Conservation (phyloP, 768 basidiomycete genomes). For the Trametes cubensis region DNA sequence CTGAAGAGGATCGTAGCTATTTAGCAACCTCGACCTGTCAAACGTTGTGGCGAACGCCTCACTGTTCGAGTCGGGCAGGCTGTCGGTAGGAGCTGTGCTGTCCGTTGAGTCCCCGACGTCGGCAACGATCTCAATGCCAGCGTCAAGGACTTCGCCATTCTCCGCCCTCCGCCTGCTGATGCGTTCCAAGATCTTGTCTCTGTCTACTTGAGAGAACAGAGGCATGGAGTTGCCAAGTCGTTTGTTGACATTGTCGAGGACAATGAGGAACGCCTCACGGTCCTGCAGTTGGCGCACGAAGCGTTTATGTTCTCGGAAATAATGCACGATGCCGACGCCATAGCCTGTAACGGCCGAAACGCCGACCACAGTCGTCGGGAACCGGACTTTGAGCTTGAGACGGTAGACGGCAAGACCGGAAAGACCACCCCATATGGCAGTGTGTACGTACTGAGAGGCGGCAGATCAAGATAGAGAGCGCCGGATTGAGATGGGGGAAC, state of each 20-base stretch:
- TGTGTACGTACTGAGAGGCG: constrained; percentile 31
- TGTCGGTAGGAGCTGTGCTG: constrained; percentile 5
- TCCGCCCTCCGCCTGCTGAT: constrained; percentile 16
- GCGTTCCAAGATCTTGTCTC: constrained; percentile 19
- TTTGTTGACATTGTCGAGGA: constrained; percentile 37
- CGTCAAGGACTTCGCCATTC: constrained; percentile 16
- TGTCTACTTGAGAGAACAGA: constrained; percentile 14
- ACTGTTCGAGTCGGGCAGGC: background rate
- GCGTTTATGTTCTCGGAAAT: constrained; percentile 31
- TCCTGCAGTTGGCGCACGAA: constrained; percentile 38
- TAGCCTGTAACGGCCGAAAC: constrained; percentile 34
- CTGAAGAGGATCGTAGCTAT: constrained; percentile 1
- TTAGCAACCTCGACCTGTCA: background rate
- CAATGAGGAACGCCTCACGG: constrained; percentile 35
- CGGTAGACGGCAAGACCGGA: constrained; percentile 31
- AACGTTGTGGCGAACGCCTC: too few species aligned
- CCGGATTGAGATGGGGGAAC: constrained; percentile 24
- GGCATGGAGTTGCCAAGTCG: constrained; percentile 17
- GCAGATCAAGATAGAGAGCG: constrained; percentile 18
- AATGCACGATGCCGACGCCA: constrained; percentile 33
- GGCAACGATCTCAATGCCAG: constrained; percentile 11
- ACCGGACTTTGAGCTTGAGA: constrained; percentile 18
- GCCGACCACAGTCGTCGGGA: constrained; percentile 13
- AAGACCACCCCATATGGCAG: constrained; percentile 32
- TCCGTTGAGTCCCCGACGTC: constrained; percentile 16